These are phyloP conservation scores for Linnemannia elongata DNA, from an alignment of 192 early-diverging fungal species.

Conservation along the genomic window DNA sequence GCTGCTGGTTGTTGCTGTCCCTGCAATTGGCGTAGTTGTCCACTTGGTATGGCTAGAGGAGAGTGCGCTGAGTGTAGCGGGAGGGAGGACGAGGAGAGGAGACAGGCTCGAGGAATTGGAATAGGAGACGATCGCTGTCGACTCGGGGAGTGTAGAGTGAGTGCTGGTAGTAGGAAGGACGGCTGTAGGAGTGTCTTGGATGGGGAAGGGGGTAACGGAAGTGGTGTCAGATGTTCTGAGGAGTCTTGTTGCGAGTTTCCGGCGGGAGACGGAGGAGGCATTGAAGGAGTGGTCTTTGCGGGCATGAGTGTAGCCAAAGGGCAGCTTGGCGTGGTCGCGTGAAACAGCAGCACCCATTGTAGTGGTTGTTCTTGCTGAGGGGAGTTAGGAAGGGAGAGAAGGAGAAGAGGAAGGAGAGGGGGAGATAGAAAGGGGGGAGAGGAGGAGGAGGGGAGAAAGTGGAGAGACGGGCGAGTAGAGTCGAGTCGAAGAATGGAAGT, in stretches of 20 bases:
- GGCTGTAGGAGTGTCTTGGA: slow-evolving; percentile 20
- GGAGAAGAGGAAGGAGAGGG: background rate
- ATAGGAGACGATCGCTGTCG: background rate
- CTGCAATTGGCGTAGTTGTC: background rate
- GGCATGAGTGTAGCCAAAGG: slow-evolving; percentile 63
- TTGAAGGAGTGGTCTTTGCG: slow-evolving; percentile 51
- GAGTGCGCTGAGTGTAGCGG: background rate
- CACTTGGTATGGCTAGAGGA: background rate
- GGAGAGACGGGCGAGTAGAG: background rate
- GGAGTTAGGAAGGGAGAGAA: background rate
- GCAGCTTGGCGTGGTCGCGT: slow-evolving; percentile 65
- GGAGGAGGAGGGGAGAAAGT: background rate
- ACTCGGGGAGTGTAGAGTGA: background rate
- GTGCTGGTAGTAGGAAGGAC: background rate
- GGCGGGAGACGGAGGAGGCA: slow-evolving; percentile 34
- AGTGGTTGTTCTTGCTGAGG: background rate
- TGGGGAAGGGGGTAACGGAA: slow-evolving; percentile 49
- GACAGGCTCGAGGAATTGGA: slow-evolving; percentile 6
- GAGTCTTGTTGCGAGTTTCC: slow-evolving; percentile 36
- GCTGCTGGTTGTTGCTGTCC: background rate
- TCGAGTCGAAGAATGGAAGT: background rate
- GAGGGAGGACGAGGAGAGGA: slow-evolving; percentile 3
- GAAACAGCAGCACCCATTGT: slow-evolving; percentile 63
- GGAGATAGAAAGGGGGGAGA: background rate
- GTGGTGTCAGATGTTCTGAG: slow-evolving; percentile 42